Evolutionary conservation across 345 rosid species (phyloP).

Genomic region (Mangifera indica): DNA sequence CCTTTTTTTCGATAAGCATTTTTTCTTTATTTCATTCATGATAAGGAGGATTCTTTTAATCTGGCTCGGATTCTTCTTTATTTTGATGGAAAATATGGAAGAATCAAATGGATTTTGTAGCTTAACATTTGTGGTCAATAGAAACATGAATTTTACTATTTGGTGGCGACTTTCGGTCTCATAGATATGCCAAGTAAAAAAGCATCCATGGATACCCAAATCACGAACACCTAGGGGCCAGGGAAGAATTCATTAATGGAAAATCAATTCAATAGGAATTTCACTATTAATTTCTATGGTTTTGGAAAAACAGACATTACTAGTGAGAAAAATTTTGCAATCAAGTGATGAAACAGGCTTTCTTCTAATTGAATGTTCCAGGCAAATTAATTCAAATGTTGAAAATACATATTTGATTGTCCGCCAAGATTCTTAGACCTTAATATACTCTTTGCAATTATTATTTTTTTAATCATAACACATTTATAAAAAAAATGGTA

Average conservation of each 20-base stretch:
- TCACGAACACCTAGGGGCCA: not conserved
- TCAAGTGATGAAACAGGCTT: too few relatives aligned
- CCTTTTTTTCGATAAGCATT: slow-evolving; percentile 4
- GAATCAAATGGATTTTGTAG: slow-evolving; percentile 14
- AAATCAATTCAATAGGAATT: not conserved
- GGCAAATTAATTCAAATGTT: too few relatives aligned
- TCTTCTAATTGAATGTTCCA: too few relatives aligned
- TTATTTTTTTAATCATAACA: too few relatives aligned
- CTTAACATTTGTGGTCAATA: not conserved
- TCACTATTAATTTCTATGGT: not conserved
- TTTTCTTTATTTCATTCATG: not conserved
- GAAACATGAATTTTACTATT: not conserved
- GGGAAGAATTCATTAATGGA: not conserved
- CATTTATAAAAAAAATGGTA: too few relatives aligned
- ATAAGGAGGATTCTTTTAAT: not conserved
- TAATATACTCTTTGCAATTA: too few relatives aligned
- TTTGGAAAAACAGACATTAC: too few relatives aligned
- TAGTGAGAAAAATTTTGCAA: too few relatives aligned
- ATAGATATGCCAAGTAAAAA: not conserved
- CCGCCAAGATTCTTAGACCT: too few relatives aligned
- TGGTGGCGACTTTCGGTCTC: not conserved
- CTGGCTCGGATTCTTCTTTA: slow-evolving; percentile 13
- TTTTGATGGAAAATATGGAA: not conserved
- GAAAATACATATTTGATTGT: too few relatives aligned
- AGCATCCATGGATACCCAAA: slow-evolving; percentile 7